Evolutionary conservation across 129 eudicot species (phyloP), one percentile per base, ranked within the genome.

Genomic region (Logfia minima): DNA sequence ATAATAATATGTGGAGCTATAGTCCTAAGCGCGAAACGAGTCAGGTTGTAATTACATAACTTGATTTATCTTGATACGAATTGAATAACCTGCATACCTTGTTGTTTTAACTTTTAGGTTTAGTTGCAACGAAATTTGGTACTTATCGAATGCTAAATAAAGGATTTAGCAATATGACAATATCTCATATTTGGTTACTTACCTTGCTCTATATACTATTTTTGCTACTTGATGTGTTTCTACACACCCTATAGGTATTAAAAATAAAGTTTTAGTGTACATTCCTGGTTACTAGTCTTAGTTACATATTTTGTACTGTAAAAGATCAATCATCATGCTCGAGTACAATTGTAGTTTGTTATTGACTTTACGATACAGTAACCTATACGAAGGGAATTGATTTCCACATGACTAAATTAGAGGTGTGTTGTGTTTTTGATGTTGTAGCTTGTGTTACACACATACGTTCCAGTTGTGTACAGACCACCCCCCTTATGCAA

Each of bases 11-110:
- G 70, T 71, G 76, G 86, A 81, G 55, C 51, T 66, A 73, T 66
- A 78, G 83, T 74, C 83, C 83, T 60, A 56, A 77, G 62, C 72
- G 73, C 45, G 60, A 74, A 48, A 77, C 76, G 0, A 83, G 83
- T 78, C 83, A 83, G 86, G 86, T 83, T 72, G 60, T 71, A 67
- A 77, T 19, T 66, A 6, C 29, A 52, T 35, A 34, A 19, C 9
- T 26, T 74, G 60, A 10, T 66, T 60, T 17, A 52, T 4, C 29
- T 35, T 64, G 66, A 37, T 72, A 66, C 0, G 17, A 29, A 22
- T 45, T 29, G 10, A 18, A 41, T 21, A 24, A 19, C 64, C 61
- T 45, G 66, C 71, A 16, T 51, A 64, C 31, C 8, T 65, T 23
- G 0, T 53, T 72, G 51, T 65, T 24, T 6, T 51, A 34, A 22